Conservation (phyloP, 441 rosid species). For the Monsonia emarginata region DNA sequence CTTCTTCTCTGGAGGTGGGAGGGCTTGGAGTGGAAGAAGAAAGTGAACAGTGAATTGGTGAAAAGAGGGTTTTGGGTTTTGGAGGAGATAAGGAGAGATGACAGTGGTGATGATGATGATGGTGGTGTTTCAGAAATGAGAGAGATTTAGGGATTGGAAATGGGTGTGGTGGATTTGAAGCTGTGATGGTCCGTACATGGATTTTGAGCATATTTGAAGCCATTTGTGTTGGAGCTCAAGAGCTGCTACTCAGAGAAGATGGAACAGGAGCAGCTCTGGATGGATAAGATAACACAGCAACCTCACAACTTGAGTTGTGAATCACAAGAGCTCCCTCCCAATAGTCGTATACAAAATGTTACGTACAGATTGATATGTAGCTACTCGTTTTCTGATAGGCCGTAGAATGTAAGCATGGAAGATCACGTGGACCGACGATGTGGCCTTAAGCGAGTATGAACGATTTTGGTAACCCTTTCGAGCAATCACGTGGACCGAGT, state of each 20-base stretch:
- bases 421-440: too few species aligned
- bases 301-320: too few species aligned
- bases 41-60: conserved; percentile 30
- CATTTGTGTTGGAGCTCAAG: not conserved
- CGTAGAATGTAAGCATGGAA: too few species aligned
- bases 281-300: not conserved
- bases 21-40: conserved; percentile 35
- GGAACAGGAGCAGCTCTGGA: not conserved
- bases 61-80: conserved; percentile 19
- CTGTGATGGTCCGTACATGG: not conserved
- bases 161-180: not conserved
- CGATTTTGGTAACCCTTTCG: too few species aligned
- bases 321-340: too few species aligned
- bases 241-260: not conserved
- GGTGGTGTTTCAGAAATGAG: conserved; percentile 17
- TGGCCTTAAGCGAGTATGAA: too few species aligned
- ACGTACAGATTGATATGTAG: too few species aligned
- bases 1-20: conserved; percentile 68
- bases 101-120: not conserved
- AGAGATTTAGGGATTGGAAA: conserved; percentile 16
- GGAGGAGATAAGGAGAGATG: conserved; percentile 6
- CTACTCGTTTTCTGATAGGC: too few species aligned
- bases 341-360: too few species aligned
- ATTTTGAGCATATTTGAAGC: conserved; percentile 9
- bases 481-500: too few species aligned